Conservation (phyloP, 345 rosid genomes). For the Aquilaria sinensis region DNA sequence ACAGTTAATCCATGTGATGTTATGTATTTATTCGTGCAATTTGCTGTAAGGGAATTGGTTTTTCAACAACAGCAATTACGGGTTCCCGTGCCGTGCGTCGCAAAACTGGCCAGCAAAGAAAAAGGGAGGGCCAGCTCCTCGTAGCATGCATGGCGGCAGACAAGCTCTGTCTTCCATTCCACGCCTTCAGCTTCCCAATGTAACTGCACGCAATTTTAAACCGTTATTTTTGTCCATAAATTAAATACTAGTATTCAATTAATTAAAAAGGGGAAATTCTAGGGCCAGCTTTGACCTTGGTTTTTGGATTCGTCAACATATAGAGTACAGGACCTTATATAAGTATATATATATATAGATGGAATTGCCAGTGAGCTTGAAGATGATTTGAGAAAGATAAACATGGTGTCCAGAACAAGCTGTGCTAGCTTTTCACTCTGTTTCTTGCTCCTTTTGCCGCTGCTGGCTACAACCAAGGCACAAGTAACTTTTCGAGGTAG, state of each 20-base stretch:
- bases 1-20: too few species aligned
- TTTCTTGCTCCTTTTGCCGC: slow-evolving; percentile 20
- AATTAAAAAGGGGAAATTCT: slow-evolving; percentile 8
- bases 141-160: slow-evolving; percentile 61
- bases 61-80: too few species aligned
- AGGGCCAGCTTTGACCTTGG: slow-evolving; percentile 31
- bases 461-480: slow-evolving; percentile 23
- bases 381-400: slow-evolving; percentile 5
- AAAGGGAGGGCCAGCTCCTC: slow-evolving; percentile 11
- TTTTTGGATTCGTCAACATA: slow-evolving; percentile 26
- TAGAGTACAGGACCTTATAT: slow-evolving; percentile 11
- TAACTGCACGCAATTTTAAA: slow-evolving; percentile 11
- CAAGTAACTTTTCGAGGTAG: too few species aligned
- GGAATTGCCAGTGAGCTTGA: slow-evolving; percentile 11
- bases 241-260: background rate
- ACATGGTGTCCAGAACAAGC: slow-evolving; percentile 25
- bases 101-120: slow-evolving; percentile 16
- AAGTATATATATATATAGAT: slow-evolving; percentile 18
- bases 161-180: slow-evolving; percentile 46
- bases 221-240: slow-evolving; percentile 1
- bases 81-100: background rate
- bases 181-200: slow-evolving; percentile 36
- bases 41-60: too few species aligned
- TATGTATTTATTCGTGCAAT: too few species aligned
- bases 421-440: slow-evolving; percentile 19